These are phyloP conservation scores for Ceratocystis cubensis DNA, from an alignment of 2,329 filamentous ascomycete genomes.

Conservation along the genomic window DNA sequence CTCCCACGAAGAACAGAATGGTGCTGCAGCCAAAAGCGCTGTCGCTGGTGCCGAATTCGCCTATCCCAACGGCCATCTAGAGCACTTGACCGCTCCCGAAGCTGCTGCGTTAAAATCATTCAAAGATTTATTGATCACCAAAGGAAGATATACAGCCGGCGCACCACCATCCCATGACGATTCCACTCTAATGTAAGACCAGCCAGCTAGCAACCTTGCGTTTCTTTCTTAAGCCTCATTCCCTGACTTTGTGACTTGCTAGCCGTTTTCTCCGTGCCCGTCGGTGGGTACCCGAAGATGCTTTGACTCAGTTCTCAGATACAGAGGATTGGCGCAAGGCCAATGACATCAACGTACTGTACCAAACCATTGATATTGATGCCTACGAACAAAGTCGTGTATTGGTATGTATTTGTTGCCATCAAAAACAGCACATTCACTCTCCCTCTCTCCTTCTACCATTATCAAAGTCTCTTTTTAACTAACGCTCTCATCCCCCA, in stretches of 20 bases:
- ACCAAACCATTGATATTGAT: conserved; percentile 73
- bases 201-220: background rate
- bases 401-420: conserved; percentile 43
- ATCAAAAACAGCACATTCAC: background rate
- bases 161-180: conserved; percentile 56
- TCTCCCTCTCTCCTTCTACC: background rate
- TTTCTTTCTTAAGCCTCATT: background rate
- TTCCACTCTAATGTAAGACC: conserved; percentile 52
- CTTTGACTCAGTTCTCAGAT: conserved; percentile 70
- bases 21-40: conserved; percentile 12
- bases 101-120: conserved; percentile 55
- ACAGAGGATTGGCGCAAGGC: conserved; percentile 78
- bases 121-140: conserved; percentile 53
- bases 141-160: conserved; percentile 49
- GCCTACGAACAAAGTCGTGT: conserved; percentile 70
- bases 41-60: conserved; percentile 31
- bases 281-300: conserved; percentile 65
- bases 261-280: conserved; percentile 80
- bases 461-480: background rate
- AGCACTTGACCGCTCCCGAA: conserved; percentile 60
- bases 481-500: background rate
- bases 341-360: conserved; percentile 66
- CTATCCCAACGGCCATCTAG: conserved; percentile 68
- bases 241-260: conserved; percentile 22
- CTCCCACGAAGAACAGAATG: conserved; percentile 7